Conservation (phyloP, 192 early-diverging fungal genomes). For the Coemansia guatemalensis region DNA sequence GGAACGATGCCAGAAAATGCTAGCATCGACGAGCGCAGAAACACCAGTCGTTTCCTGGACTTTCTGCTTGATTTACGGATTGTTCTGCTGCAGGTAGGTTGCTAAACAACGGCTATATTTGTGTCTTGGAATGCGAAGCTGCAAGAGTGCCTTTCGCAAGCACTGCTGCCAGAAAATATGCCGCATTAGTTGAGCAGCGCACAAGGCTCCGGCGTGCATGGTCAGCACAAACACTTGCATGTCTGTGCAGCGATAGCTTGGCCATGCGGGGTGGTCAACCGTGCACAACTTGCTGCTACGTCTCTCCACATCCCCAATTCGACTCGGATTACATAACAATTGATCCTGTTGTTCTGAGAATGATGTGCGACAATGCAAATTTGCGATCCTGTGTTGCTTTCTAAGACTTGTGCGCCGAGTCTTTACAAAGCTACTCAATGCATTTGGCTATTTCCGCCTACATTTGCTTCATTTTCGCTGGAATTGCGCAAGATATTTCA, state of each 20-base stretch:
- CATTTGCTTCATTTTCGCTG: not conserved
- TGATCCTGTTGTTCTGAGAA: not conserved
- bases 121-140: not conserved
- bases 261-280: not conserved
- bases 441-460: not conserved
- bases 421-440: not conserved
- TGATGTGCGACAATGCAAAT: not conserved
- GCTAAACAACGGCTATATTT: not conserved
- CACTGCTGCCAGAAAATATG: not conserved
- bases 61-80: slow-evolving; percentile 52
- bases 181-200: not conserved
- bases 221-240: slow-evolving; percentile 5
- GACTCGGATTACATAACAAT: not conserved
- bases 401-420: not conserved
- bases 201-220: not conserved
- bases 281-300: not conserved
- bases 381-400: not conserved
- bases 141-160: not conserved
- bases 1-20: slow-evolving; percentile 24
- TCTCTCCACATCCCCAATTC: not conserved
- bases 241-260: not conserved
- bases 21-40: slow-evolving; percentile 29
- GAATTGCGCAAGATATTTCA: not conserved
- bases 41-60: slow-evolving; percentile 43
- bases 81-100: slow-evolving; percentile 50